These are phyloP conservation scores for Pseudonitzschia multistriata DNA, from an alignment of 108 stramenopile species.

Conservation along the genomic window DNA sequence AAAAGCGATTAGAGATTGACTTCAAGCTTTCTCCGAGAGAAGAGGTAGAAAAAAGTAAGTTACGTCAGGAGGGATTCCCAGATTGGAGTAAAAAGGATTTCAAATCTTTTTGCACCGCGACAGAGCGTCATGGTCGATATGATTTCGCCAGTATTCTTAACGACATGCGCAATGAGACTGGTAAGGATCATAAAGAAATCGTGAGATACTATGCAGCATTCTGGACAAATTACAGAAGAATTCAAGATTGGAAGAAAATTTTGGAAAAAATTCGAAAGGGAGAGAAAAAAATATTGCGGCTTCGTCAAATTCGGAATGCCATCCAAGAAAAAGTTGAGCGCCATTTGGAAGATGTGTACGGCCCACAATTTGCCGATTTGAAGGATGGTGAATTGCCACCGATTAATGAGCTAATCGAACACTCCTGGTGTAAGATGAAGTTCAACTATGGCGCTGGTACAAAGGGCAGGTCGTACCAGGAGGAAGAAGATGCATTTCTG, in stretches of 20 bases:
- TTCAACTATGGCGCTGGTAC: constrained; percentile 69
- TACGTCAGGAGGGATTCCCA: constrained; percentile 88
- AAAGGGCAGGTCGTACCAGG: constrained; percentile 73
- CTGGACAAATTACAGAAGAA: constrained; percentile 82
- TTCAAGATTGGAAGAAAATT: constrained; percentile 84
- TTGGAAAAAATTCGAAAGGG: constrained; percentile 89
- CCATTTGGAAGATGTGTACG: constrained; percentile 89
- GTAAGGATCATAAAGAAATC: constrained; percentile 85
- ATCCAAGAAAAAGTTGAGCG: constrained; percentile 94
- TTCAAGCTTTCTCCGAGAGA: constrained; percentile 58
- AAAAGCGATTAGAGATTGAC: constrained; percentile 46
- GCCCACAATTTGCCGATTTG: constrained; percentile 55
- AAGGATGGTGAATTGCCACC: constrained; percentile 68
- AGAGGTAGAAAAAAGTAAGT: constrained; percentile 53
- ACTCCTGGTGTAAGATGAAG: constrained; percentile 83
- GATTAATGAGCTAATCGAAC: constrained; percentile 67
- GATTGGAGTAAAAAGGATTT: constrained; percentile 94
- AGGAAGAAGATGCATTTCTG: constrained; percentile 97
- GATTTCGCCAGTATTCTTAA: constrained; percentile 66
- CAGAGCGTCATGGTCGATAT: constrained; percentile 93
- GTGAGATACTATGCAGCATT: constrained; percentile 88
- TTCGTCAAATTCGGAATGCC: constrained; percentile 87
- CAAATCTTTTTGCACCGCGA: constrained; percentile 76
- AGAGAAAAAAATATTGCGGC: constrained; percentile 83
- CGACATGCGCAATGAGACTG: constrained; percentile 84